Evolutionary conservation across 805 yeast genomes (phyloP).

Genomic region (Candida golubevii): DNA sequence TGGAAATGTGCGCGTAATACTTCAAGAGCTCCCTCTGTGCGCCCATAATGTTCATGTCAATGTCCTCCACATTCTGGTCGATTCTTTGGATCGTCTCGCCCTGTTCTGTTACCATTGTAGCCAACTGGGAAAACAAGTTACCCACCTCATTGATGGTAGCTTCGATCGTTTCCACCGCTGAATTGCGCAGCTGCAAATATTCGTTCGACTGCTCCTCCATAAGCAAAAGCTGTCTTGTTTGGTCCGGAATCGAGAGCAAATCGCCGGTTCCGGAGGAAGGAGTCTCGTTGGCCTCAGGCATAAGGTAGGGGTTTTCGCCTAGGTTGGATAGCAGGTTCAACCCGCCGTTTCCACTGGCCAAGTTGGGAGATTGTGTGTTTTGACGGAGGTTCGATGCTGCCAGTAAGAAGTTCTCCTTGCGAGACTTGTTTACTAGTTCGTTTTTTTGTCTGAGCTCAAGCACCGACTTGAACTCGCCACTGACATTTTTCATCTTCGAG

Average conservation of each 20-base stretch:
- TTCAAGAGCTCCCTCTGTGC: conserved; percentile 92
- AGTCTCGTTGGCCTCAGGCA: conserved; percentile 22
- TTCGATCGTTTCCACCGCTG: conserved; percentile 95
- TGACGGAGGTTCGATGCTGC: conserved; percentile 32
- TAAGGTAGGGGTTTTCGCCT: conserved; percentile 39
- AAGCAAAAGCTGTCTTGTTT: conserved; percentile 70
- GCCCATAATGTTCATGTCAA: conserved; percentile 81
- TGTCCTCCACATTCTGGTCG: conserved; percentile 92
- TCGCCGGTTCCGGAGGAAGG: conserved; percentile 37
- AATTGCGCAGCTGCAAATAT: conserved; percentile 76
- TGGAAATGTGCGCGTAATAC: conserved; percentile 81
- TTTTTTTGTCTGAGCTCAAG: conserved; percentile 80
- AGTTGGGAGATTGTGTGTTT: conserved; percentile 27
- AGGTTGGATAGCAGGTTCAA: conserved; percentile 16
- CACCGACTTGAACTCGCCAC: conserved; percentile 89
- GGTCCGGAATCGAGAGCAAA: conserved; percentile 72
- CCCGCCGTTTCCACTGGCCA: conserved; percentile 2
- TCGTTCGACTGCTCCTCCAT: conserved; percentile 76
- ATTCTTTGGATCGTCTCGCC: conserved; percentile 94
- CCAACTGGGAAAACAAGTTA: conserved; percentile 85
- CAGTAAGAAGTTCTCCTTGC: conserved; percentile 82
- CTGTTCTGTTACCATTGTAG: conserved; percentile 97
- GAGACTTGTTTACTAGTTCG: conserved; percentile 71
- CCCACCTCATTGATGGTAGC: conserved; percentile 97
- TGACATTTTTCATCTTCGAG: conserved; percentile 85